A percentile compares a stretch with the other conserved stretches of the same genome.
Conservation (phyloP, 257 asterid genomes). For the Avicennia marina region DNA sequence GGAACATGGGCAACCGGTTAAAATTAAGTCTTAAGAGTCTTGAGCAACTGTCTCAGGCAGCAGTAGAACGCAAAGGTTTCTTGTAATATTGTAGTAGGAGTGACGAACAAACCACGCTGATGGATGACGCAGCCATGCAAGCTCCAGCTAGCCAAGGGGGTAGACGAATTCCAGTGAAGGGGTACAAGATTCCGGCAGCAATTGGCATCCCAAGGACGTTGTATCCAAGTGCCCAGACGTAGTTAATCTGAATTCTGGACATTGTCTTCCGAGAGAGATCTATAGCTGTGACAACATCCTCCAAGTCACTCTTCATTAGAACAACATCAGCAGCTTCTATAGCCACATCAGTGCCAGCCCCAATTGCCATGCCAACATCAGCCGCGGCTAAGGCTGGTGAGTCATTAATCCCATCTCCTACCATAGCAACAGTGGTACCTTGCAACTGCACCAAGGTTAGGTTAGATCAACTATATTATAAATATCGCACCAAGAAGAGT, state of each 20-base stretch:
- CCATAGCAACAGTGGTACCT: conserved; percentile 81
- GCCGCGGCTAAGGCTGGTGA: conserved; percentile 93
- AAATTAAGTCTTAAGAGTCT: too few species aligned
- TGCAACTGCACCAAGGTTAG: conserved; percentile 49
- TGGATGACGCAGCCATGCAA: conserved; percentile 95
- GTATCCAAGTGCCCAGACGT: conserved; percentile 92
- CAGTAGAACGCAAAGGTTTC: conserved; percentile 50
- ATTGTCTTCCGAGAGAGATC: conserved; percentile 88
- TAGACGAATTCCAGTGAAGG: conserved; percentile 72
- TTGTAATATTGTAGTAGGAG: conserved; percentile 72
- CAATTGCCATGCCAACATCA: conserved; percentile 95
- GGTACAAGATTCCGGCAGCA: conserved; percentile 83
- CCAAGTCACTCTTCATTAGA: conserved; percentile 81
- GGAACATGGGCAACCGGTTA: too few species aligned
- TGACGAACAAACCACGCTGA: conserved; percentile 85
- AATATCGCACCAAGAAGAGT: too few species aligned
- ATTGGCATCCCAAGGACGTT: conserved; percentile 85
- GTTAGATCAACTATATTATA: background rate
- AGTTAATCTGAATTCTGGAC: conserved; percentile 70
- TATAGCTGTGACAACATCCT: conserved; percentile 79
- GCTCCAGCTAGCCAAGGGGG: conserved; percentile 99
- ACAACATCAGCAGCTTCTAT: conserved; percentile 95
- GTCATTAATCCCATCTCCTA: conserved; percentile 93
- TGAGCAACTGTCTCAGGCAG: background rate
- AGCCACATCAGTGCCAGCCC: conserved; percentile 94